Conservation (phyloP, 257 asterid genomes). For the Petunia secreta region DNA sequence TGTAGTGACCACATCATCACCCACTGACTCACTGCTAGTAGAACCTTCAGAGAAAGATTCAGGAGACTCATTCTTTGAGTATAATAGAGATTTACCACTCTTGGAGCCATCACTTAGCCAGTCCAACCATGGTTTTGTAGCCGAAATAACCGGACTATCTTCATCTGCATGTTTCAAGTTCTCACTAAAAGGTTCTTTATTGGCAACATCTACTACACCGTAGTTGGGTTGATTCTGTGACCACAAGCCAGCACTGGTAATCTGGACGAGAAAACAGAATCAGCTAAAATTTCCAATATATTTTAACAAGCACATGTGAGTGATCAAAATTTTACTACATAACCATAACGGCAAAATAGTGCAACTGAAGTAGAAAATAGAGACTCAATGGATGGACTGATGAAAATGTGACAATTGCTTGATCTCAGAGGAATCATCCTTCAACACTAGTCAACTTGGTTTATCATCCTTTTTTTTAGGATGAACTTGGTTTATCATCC, state of each 20-base stretch:
- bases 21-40: constrained; percentile 41
- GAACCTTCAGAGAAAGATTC: constrained; percentile 63
- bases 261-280: constrained; percentile 54
- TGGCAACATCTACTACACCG: constrained; percentile 35
- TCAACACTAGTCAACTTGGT: constrained; percentile 10
- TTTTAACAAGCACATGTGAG: constrained; percentile 22
- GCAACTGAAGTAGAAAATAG: constrained; percentile 6
- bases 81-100: constrained; percentile 48
- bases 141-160: constrained; percentile 45
- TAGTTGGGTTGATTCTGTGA: constrained; percentile 55
- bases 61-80: constrained; percentile 46
- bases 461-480: background rate
- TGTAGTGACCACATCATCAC: constrained; percentile 51
- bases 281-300: constrained; percentile 15
- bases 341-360: background rate
- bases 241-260: constrained; percentile 87
- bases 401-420: background rate
- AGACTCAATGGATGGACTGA: background rate
- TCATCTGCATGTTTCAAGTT: constrained; percentile 46
- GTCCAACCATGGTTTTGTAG: constrained; percentile 60
- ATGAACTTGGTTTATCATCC: constrained; percentile 8
- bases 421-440: background rate
- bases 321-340: constrained; percentile 11
- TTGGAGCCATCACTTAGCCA: constrained; percentile 65
- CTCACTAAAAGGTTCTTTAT: constrained; percentile 36